Evolutionary conservation across 169 alveolate species (phyloP), one percentile per base, ranked within the genome.

Genomic region (Plasmodium knowlesi): DNA sequence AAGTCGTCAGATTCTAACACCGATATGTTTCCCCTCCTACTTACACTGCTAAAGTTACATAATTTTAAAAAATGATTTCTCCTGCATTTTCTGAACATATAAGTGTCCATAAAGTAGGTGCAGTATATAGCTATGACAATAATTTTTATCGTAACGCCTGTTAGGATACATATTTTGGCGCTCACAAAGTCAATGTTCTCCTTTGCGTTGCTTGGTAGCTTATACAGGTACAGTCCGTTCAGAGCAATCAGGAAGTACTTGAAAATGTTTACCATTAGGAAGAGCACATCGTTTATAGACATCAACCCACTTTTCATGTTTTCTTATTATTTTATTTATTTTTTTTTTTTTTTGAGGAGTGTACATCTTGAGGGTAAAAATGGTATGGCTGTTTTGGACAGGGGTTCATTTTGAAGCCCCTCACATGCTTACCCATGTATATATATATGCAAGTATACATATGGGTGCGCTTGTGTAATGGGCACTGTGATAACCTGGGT

Each of bases 231-330:
- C 8, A 80, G 50, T 54, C 94, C 94, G 53, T 89, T 79, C 41
- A 89, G 16, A 5, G 82, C 28, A 41, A 80, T 80, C 71, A 89
- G 94, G 25, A 89, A 79, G 72, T 89, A 89, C 67, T 89, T 89
- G 25, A 79, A 89, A 79, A 79, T 80, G 72, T 25, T 78, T 79
- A 61, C 82, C 32, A 89, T 83, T 79, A 89, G 67, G 82, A 79
- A 89, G 53, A 89, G 72, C 34, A 79, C 46, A 22, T 89, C 88
- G 30, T 89, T 79, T 41, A 89, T 34, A 30, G 94, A 89, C 25
- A 89, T 43, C 50, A 89, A 89, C 28, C 82, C 83, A 22, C 54
- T 79, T 89, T 89, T 89, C 94, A 89, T 89, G 80, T 61, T 89
- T 70, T 37, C 82, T 72, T 78, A 79, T 79, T n/a, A n/a, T n/a